phyloP scores from a whole-genome alignment of 2,329 filamentous ascomycete species.

The Colletotrichum echinochloae region DNA sequence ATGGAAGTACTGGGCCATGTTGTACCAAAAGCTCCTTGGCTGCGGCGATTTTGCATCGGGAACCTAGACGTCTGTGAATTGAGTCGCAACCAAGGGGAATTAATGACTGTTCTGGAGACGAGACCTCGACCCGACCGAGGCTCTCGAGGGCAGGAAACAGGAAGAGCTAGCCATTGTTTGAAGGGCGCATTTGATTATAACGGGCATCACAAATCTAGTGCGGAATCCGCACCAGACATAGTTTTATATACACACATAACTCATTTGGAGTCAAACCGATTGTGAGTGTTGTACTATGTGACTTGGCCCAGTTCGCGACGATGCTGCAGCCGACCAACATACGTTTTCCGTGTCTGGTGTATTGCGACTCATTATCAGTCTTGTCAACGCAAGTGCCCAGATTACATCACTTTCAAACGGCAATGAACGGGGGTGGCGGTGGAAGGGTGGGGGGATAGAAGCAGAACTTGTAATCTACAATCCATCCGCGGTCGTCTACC shows the following conservation, averaged over 20 bases:
- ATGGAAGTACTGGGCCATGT: slow-evolving; percentile 11
- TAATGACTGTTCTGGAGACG: slow-evolving; percentile 22
- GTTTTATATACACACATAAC: slow-evolving; percentile 29
- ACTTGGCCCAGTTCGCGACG: too few relatives aligned
- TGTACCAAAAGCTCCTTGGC: slow-evolving; percentile 38
- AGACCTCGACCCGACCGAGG: background rate
- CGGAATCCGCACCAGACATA: slow-evolving; percentile 28
- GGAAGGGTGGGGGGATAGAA: slow-evolving; percentile 1
- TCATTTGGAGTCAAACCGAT: background rate
- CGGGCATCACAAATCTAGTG: slow-evolving; percentile 30
- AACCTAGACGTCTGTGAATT: slow-evolving; percentile 27
- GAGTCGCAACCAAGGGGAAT: slow-evolving; percentile 20
- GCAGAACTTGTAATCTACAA: slow-evolving; percentile 41
- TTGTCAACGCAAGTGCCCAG: background rate
- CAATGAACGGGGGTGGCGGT: background rate
- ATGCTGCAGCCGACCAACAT: background rate
- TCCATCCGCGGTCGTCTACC: slow-evolving; percentile 34
- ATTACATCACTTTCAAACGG: background rate
- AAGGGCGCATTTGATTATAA: slow-evolving; percentile 27
- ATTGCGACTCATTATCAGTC: background rate
- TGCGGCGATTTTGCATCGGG: slow-evolving; percentile 34
- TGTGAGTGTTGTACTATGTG: background rate
- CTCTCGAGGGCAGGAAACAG: slow-evolving; percentile 26
- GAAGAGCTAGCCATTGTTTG: slow-evolving; percentile 12
- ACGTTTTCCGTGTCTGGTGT: background rate